Evolutionary conservation across 306 rosid genomes (phyloP).

Genomic region (Vigna trinervia): DNA sequence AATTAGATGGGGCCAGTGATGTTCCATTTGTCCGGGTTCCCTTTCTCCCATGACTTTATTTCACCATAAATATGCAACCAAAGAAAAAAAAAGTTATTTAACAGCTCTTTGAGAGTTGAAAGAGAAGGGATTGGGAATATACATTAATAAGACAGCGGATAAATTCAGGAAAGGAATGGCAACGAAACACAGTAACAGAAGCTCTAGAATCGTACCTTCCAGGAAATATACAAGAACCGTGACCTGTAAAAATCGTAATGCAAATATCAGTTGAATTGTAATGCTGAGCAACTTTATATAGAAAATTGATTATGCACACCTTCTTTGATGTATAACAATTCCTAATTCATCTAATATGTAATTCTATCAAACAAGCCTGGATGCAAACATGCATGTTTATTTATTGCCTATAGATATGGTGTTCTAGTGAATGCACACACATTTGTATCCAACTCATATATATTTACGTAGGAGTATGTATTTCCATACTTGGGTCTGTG

Average conservation of each 20-base stretch:
- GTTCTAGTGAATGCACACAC: slow-evolving; percentile 1
- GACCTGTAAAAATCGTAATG: slow-evolving; percentile 59
- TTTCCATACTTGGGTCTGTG: slow-evolving; percentile 81
- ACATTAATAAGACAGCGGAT: neutral
- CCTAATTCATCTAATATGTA: neutral
- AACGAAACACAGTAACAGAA: neutral
- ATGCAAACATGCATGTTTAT: slow-evolving; percentile 18
- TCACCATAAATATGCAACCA: slow-evolving; percentile 40
- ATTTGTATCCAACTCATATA: slow-evolving; percentile 21
- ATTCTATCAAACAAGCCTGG: slow-evolving; percentile 9
- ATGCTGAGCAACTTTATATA: neutral
- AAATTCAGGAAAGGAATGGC: slow-evolving; percentile 14
- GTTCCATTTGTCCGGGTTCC: slow-evolving; percentile 64
- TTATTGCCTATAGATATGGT: neutral
- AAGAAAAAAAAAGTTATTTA: slow-evolving; percentile 16
- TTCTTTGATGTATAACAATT: slow-evolving; percentile 19
- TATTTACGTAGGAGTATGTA: slow-evolving; percentile 6
- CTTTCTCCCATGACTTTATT: slow-evolving; percentile 64
- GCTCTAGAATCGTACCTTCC: slow-evolving; percentile 67
- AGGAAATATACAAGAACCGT: slow-evolving; percentile 76
- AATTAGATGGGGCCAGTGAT: slow-evolving; percentile 73
- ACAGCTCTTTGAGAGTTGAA: neutral
- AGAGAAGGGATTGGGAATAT: neutral
- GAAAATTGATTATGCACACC: neutral
- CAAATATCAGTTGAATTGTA: slow-evolving; percentile 41